These are phyloP conservation scores for Saturnispora silvae DNA, from an alignment of 805 yeast species.

Conservation along the genomic window DNA sequence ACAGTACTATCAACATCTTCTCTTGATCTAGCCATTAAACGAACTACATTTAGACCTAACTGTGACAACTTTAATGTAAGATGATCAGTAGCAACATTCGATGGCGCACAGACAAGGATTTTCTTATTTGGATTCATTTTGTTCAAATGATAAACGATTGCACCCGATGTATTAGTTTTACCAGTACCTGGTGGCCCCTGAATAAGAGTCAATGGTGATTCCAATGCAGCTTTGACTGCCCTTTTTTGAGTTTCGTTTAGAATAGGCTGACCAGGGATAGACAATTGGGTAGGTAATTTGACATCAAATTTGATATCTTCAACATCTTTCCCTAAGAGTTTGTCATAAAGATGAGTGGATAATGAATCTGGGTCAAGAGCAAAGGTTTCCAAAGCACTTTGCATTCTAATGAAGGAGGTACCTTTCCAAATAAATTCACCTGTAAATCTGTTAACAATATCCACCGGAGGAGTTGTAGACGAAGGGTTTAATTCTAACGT, in stretches of 20 bases:
- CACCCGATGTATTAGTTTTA: constrained; percentile 87
- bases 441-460: constrained; percentile 55
- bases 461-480: constrained; percentile 43
- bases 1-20: constrained; percentile 71
- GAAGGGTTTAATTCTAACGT: constrained; percentile 53
- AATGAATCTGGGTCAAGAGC: constrained; percentile 63
- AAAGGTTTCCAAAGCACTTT: constrained; percentile 58
- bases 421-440: constrained; percentile 90
- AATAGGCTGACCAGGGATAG: constrained; percentile 56
- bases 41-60: constrained; percentile 68
- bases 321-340: constrained; percentile 71
- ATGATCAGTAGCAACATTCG: constrained; percentile 92
- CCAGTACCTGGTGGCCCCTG: constrained; percentile 99
- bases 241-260: constrained; percentile 69
- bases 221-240: constrained; percentile 63
- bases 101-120: constrained; percentile 87
- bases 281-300: constrained; percentile 48
- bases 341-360: constrained; percentile 65
- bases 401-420: constrained; percentile 75
- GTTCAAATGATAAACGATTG: constrained; percentile 68
- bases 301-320: constrained; percentile 51
- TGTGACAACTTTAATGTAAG: constrained; percentile 59
- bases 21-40: constrained; percentile 65
- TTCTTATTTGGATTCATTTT: constrained; percentile 44
- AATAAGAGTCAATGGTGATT: constrained; percentile 65